Percentiles rank a stretch among this genome's conserved stretches.
Evolutionary conservation across 176 grass and related monocot genomes (phyloP).

Genomic region (Olyra latifolia): DNA sequence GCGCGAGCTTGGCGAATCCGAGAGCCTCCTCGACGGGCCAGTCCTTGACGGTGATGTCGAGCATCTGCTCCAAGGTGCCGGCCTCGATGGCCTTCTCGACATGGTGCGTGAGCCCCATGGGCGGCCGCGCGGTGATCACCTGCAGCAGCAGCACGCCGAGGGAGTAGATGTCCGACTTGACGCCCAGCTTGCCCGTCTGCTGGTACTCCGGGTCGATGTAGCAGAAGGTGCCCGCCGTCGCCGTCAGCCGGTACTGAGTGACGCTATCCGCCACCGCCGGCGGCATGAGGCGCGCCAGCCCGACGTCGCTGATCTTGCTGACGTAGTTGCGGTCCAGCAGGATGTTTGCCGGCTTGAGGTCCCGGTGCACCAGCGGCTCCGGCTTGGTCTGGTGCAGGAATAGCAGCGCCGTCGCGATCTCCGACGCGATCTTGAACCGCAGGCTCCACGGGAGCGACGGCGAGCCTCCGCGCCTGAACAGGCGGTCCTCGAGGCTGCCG

Average conservation of each 20-base stretch:
- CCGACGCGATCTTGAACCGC: constrained; percentile 77
- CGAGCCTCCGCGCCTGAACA: constrained; percentile 67
- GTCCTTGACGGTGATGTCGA: constrained; percentile 69
- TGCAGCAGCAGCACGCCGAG: constrained; percentile 92
- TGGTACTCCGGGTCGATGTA: constrained; percentile 99
- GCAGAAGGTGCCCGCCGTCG: constrained; percentile 90
- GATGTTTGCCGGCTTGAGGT: constrained; percentile 94
- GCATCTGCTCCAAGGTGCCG: constrained; percentile 64
- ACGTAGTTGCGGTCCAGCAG: constrained; percentile 91
- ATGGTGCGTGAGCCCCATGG: constrained; percentile 92
- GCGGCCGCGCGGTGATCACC: constrained; percentile 64
- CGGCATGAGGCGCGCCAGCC: constrained; percentile 77
- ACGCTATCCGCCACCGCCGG: constrained; percentile 76
- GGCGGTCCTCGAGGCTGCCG: constrained; percentile 88
- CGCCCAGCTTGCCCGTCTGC: constrained; percentile 83
- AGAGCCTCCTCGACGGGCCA: constrained; percentile 86
- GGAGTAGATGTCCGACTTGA: constrained; percentile 96
- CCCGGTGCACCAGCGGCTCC: constrained; percentile 88
- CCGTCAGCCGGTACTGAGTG: constrained; percentile 84
- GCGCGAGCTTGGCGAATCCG: constrained; percentile 64
- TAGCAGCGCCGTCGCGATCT: constrained; percentile 75
- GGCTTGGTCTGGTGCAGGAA: constrained; percentile 93
- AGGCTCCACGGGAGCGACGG: constrained; percentile 60
- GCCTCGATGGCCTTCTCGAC: constrained; percentile 77
- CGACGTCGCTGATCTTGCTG: constrained; percentile 98